phyloP scores from a whole-genome alignment of 768 basidiomycete species.

The Hydnum rufescens region DNA sequence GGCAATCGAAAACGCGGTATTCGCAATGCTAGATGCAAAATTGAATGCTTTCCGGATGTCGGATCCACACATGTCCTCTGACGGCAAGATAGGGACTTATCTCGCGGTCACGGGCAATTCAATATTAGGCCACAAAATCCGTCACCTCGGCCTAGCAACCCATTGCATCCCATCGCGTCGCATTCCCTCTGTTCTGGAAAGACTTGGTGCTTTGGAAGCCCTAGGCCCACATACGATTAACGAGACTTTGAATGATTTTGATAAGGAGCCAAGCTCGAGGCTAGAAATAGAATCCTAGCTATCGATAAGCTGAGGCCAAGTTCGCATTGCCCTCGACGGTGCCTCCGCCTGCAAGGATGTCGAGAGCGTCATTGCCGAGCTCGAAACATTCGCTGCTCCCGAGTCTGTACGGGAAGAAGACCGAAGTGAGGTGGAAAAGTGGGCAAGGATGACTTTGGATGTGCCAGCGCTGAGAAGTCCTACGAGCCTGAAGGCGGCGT shows the following conservation, averaged over 20 bases:
- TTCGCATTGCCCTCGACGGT: constrained; percentile 62
- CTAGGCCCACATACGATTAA: too few relatives aligned
- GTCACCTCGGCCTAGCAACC: constrained; percentile 84
- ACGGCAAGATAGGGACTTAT: constrained; percentile 89
- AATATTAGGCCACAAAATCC: constrained; percentile 61
- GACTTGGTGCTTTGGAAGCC: too few relatives aligned
- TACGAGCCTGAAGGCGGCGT: constrained; percentile 79
- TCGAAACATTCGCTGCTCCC: constrained; percentile 17
- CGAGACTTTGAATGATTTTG: constrained; percentile 41
- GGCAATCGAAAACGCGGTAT: constrained; percentile 77
- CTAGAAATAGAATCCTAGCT: constrained; percentile 15
- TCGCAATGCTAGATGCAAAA: constrained; percentile 95
- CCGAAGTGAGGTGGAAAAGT: constrained; percentile 34
- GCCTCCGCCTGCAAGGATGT: constrained; percentile 58
- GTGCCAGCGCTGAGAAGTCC: constrained; percentile 57
- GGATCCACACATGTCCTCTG: constrained; percentile 83
- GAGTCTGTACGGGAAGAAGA: constrained; percentile 19
- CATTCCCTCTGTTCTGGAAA: too few relatives aligned
- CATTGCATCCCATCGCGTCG: too few relatives aligned
- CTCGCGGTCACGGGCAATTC: constrained; percentile 64
- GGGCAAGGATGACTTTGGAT: constrained; percentile 55
- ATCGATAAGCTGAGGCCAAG: constrained; percentile 26
- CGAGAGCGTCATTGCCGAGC: constrained; percentile 41
- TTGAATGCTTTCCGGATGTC: constrained; percentile 82
- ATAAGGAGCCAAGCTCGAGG: too few relatives aligned